phyloP scores from a whole-genome alignment of 2,329 filamentous ascomycete species.

The Triangularia verruculosa region DNA sequence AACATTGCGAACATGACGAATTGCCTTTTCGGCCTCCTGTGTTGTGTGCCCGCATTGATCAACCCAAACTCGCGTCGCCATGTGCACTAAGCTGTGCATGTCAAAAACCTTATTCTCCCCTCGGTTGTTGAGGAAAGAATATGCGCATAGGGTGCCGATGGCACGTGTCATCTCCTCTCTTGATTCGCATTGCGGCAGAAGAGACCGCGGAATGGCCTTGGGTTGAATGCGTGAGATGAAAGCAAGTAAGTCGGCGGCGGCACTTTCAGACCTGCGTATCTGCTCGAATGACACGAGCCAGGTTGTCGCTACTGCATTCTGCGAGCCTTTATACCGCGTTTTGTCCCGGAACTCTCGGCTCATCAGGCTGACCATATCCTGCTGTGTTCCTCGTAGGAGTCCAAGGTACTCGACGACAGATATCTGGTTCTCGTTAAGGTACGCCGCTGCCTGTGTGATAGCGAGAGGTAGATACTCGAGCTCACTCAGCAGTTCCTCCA shows the following conservation, averaged over 20 bases:
- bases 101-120: constrained; percentile 30
- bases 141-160: constrained; percentile 34
- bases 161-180: constrained; percentile 26
- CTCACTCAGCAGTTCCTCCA: constrained; percentile 32
- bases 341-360: constrained; percentile 34
- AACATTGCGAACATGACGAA: neutral
- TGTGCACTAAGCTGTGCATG: constrained; percentile 39
- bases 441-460: constrained; percentile 30
- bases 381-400: constrained; percentile 32
- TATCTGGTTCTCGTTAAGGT: constrained; percentile 16
- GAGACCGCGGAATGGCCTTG: constrained; percentile 33
- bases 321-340: constrained; percentile 11
- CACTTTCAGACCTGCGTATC: constrained; percentile 29
- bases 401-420: constrained; percentile 32
- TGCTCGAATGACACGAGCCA: constrained; percentile 40
- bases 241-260: constrained; percentile 37
- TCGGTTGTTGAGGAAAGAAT: constrained; percentile 33
- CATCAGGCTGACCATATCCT: constrained; percentile 33
- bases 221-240: constrained; percentile 41
- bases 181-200: constrained; percentile 24
- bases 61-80: constrained; percentile 33
- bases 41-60: neutral
- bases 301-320: constrained; percentile 18
- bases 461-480: constrained; percentile 41
- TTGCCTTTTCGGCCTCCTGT: neutral